Conservation (phyloP, 768 basidiomycete genomes). For the Mycena galopus region DNA sequence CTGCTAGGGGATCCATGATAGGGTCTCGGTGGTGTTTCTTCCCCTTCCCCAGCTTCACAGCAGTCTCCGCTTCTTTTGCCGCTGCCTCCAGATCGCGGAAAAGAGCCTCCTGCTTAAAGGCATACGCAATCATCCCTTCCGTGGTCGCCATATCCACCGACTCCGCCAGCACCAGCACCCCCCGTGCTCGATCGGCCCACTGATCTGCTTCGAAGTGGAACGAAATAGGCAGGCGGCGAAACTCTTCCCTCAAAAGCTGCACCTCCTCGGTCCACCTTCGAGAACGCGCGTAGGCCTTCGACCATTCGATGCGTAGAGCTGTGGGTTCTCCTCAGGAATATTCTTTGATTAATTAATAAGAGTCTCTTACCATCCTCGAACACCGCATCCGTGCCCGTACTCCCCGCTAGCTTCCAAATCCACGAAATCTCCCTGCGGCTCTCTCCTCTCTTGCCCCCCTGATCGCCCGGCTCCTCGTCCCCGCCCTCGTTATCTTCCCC, state of each 20-base stretch:
- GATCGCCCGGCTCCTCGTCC: background rate
- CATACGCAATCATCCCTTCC: slow-evolving; percentile 17
- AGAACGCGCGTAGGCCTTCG: slow-evolving; percentile 11
- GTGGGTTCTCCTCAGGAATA: background rate
- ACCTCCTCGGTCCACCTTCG: slow-evolving; percentile 33
- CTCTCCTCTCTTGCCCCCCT: background rate
- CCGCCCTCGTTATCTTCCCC: background rate
- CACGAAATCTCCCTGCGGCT: slow-evolving; percentile 1
- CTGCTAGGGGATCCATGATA: no score
- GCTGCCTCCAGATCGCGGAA: background rate
- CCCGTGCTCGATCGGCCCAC: slow-evolving; percentile 5
- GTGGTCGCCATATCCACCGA: background rate
- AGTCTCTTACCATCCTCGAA: slow-evolving; percentile 15
- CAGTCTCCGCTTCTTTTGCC: background rate
- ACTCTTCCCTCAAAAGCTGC: slow-evolving; percentile 26
- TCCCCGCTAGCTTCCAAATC: slow-evolving; percentile 15
- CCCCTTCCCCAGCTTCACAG: background rate
- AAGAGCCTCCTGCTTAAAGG: background rate
- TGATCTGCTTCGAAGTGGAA: slow-evolving; percentile 1
- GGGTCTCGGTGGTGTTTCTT: no score
- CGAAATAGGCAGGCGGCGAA: background rate
- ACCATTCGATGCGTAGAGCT: slow-evolving; percentile 31
- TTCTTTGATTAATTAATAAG: background rate
- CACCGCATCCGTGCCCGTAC: background rate
- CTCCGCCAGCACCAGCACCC: background rate